Evolutionary conservation across 208 protist genomes (phyloP), one percentile per base, ranked within the genome.

Genomic region (Endotrypanum monterogeii): DNA sequence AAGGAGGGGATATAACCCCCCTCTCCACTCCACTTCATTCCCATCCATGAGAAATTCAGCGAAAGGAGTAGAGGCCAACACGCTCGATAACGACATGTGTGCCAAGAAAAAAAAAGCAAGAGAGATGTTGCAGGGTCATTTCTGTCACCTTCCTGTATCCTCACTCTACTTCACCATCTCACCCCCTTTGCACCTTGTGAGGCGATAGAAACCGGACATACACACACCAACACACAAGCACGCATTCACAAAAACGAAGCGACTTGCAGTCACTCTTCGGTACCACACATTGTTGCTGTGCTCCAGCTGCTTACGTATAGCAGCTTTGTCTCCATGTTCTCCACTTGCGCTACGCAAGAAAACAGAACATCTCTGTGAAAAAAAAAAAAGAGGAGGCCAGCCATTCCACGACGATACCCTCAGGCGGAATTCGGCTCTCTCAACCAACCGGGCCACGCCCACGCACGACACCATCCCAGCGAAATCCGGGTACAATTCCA

Each of bases 381-480:
- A n/a, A 7, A 39, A 25, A 32, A 30, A 73, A 37, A 55, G 41
- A 73, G 50, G 16, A 39, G 2, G 32, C 2, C 46, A 35, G 41
- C 12, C 2, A 44, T 30, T 37, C 7, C 39, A 30, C 61, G 7
- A 25, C 28, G 25, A 25, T 25, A 68, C 35, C 11, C n/a, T n/a
- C 61, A 50, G 8, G 14, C 18, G 12, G 3, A 11, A 48, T 46
- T 7, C 37, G 44, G 44, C 56, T 39, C 11, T 6, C 16, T 74
- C 54, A 80, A 16, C 60, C 57, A 11, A 81, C 70, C 1, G 63
- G 71, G 7, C 76, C 61, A n/a, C 84, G 78, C 54, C 93, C 93
- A 41, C 93, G 93, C 62, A 95, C 82, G 8, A 97, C 84, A 54
- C 93, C 93, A 62, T 97, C 93, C 91, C 93, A 97, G 5, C 93